Evolutionary conservation across 768 basidiomycete species (phyloP).

Genomic region (Tricholomella constricta): DNA sequence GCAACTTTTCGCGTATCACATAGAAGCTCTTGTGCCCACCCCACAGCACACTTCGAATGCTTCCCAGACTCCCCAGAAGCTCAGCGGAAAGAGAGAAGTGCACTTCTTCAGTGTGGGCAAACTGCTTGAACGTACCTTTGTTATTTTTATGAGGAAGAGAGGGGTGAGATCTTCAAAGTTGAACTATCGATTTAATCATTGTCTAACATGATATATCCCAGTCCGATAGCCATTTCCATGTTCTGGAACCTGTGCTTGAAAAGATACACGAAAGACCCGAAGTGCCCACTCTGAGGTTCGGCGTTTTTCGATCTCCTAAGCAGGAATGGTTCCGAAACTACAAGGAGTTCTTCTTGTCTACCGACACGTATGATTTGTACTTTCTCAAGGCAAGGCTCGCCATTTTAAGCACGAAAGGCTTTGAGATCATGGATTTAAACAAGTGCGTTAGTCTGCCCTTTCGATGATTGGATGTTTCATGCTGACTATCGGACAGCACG

Average conservation of each 20-base stretch:
- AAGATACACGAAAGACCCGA: constrained; percentile 78
- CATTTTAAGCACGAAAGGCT: constrained; percentile 89
- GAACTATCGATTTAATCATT: constrained; percentile 10
- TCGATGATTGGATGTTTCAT: neutral
- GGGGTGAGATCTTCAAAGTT: constrained; percentile 58
- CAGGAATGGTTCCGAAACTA: constrained; percentile 93
- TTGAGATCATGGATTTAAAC: constrained; percentile 95
- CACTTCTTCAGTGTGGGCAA: constrained; percentile 95
- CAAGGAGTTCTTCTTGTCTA: constrained; percentile 85
- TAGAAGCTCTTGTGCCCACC: constrained; percentile 94
- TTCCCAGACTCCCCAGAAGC: constrained; percentile 83
- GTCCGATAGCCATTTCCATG: constrained; percentile 89
- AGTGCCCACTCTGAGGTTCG: constrained; percentile 62
- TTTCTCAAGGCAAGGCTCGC: constrained; percentile 93
- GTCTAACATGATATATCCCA: constrained; percentile 23
- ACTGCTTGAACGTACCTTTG: constrained; percentile 80
- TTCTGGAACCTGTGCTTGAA: constrained; percentile 88
- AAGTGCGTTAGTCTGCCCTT: constrained; percentile 60
- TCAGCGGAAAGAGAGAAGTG: constrained; percentile 88
- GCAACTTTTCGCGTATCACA: constrained; percentile 91
- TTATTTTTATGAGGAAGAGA: constrained; percentile 97
- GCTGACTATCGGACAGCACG: constrained; percentile 45
- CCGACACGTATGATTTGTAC: constrained; percentile 83
- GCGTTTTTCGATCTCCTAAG: constrained; percentile 62
- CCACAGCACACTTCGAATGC: constrained; percentile 66